These are phyloP conservation scores for Chenopodium suecicum DNA, from an alignment of 148 eudicot species.

Conservation along the genomic window DNA sequence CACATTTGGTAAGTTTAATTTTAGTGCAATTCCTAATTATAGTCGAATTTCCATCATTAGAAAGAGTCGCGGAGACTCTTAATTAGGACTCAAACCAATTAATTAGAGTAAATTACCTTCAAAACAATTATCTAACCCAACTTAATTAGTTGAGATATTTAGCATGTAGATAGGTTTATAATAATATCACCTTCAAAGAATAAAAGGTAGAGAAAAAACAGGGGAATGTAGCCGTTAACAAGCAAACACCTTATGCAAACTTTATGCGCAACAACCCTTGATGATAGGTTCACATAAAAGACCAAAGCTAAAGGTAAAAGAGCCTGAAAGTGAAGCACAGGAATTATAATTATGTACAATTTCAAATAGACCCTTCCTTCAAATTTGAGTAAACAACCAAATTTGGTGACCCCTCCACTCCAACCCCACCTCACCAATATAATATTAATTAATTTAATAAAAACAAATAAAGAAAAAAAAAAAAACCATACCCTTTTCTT, in stretches of 20 bases:
- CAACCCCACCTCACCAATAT: background rate
- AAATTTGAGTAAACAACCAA: conserved; percentile 14
- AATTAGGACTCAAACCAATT: background rate
- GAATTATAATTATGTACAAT: background rate
- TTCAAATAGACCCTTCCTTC: conserved; percentile 7
- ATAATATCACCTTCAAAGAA: background rate
- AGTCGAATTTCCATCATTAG: background rate
- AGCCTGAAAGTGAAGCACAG: conserved; percentile 13
- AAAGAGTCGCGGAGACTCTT: background rate
- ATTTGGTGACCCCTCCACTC: conserved; percentile 9
- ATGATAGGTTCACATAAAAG: conserved; percentile 12
- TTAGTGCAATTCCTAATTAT: background rate
- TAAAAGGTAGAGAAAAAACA: background rate
- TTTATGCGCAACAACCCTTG: background rate
- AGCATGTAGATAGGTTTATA: too few relatives aligned
- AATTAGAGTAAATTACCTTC: background rate
- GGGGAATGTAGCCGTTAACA: conserved; percentile 23
- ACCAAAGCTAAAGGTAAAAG: conserved; percentile 22
- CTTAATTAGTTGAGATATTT: background rate
- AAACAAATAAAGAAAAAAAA: background rate
- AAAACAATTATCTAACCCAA: background rate
- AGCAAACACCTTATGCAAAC: conserved; percentile 15
- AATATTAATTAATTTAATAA: background rate
- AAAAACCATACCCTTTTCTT: too few relatives aligned
- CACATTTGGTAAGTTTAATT: background rate